phyloP scores from a whole-genome alignment of 2,329 filamentous ascomycete genomes.

The Hypocreales sp. region DNA sequence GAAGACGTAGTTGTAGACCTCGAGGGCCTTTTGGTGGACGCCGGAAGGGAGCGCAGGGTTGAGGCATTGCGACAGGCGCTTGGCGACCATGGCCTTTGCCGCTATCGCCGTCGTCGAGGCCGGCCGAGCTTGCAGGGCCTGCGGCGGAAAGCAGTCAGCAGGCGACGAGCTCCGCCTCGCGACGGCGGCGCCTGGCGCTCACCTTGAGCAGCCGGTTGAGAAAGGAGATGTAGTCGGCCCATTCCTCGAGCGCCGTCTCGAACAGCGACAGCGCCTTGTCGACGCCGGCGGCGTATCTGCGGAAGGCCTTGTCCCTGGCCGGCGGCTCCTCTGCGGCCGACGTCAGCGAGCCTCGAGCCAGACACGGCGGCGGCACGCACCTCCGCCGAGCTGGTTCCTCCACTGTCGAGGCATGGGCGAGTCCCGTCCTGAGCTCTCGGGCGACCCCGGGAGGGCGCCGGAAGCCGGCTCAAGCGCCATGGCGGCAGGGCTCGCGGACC shows the following conservation, averaged over 20 bases:
- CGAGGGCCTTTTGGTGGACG: slow-evolving; percentile 92
- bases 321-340: slow-evolving; percentile 41
- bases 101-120: slow-evolving; percentile 58
- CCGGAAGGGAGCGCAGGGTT: slow-evolving; percentile 88
- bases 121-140: slow-evolving; percentile 82
- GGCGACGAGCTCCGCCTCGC: too few relatives aligned
- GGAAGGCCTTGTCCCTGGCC: slow-evolving; percentile 53
- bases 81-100: slow-evolving; percentile 68
- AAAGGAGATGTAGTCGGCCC: slow-evolving; percentile 99
- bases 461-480: slow-evolving; percentile 51
- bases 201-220: slow-evolving; percentile 83
- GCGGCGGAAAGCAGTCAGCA: slow-evolving; percentile 2
- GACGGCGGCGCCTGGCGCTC: slow-evolving; percentile 5
- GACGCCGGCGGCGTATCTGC: slow-evolving; percentile 78
- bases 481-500: slow-evolving; percentile 10
- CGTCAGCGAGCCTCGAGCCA: too few relatives aligned
- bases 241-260: slow-evolving; percentile 89
- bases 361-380: too few relatives aligned
- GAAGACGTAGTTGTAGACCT: slow-evolving; percentile 87
- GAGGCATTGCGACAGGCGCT: slow-evolving; percentile 86
- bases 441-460: slow-evolving; percentile 48
- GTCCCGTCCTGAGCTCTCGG: slow-evolving; percentile 69
- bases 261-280: slow-evolving; percentile 81
- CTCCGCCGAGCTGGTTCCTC: slow-evolving; percentile 62
- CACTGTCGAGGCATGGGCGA: slow-evolving; percentile 63